A percentile compares a stretch with the other conserved stretches of the same genome.
Conservation (phyloP, 176 grass and related monocot genomes). For the Bothriochloa decipiens region DNA sequence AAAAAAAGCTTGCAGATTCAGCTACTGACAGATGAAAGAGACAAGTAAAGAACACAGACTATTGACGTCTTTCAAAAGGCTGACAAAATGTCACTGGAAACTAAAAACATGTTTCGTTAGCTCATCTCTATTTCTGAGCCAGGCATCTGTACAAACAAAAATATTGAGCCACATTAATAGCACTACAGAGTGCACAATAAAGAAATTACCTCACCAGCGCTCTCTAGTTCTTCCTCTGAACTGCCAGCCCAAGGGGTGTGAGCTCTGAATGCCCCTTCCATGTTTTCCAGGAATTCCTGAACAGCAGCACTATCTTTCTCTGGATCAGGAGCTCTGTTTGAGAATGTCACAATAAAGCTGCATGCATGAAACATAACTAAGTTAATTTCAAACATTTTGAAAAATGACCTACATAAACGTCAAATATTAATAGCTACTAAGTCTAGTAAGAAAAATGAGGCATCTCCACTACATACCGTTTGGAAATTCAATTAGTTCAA, state of each 20-base stretch:
- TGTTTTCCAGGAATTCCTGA: conserved; percentile 88
- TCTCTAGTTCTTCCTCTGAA: conserved; percentile 98
- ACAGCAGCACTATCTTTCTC: conserved; percentile 80
- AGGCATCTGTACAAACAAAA: background rate
- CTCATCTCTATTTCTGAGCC: background rate
- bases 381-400: conserved; percentile 24
- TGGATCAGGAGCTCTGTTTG: conserved; percentile 89
- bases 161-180: conserved; percentile 2
- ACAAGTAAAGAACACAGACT: background rate
- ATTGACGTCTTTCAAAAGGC: background rate
- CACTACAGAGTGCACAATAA: background rate
- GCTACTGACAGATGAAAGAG: background rate
- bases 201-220: conserved; percentile 88
- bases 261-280: conserved; percentile 93
- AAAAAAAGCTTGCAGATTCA: background rate
- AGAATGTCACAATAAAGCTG: conserved; percentile 95
- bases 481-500: background rate
- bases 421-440: conserved; percentile 19
- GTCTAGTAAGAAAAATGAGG: conserved; percentile 19
- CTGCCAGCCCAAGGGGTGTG: conserved; percentile 93
- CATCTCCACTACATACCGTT: background rate
- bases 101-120: background rate
- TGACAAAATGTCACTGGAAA: background rate
- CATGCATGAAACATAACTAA: conserved; percentile 23
- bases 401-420: conserved; percentile 10